phyloP scores from a whole-genome alignment of 2,329 filamentous ascomycete species.

The Hysterium pulicare region DNA sequence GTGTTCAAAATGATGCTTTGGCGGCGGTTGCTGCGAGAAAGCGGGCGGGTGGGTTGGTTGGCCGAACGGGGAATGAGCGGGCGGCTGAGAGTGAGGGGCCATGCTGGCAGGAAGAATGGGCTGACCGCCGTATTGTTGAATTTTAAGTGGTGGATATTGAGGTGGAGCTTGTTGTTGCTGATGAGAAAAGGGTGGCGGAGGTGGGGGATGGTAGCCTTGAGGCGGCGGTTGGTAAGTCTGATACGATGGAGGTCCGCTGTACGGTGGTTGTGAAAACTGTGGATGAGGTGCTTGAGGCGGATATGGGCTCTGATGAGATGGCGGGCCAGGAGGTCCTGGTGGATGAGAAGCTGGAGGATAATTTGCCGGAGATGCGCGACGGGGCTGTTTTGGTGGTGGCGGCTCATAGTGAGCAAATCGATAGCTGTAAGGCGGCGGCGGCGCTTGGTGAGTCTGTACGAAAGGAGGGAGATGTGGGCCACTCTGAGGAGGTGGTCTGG shows the following conservation, averaged over 20 bases:
- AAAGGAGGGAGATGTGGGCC: slow-evolving; percentile 3
- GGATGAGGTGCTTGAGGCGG: slow-evolving; percentile 46
- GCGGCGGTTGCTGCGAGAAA: slow-evolving; percentile 13
- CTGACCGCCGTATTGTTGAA: slow-evolving; percentile 39
- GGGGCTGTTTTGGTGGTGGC: neutral
- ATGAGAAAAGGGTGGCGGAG: slow-evolving; percentile 26
- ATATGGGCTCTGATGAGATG: slow-evolving; percentile 32
- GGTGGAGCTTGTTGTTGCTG: slow-evolving; percentile 7
- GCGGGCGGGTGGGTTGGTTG: slow-evolving; percentile 2
- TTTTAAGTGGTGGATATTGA: slow-evolving; percentile 31
- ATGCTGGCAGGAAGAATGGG: slow-evolving; percentile 39
- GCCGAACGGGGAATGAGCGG: neutral
- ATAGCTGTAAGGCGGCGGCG: slow-evolving; percentile 1
- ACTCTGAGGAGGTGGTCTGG: slow-evolving; percentile 1
- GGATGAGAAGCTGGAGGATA: neutral
- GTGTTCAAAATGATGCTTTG: slow-evolving; percentile 10
- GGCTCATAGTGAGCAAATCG: slow-evolving; percentile 2
- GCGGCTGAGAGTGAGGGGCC: slow-evolving; percentile 23
- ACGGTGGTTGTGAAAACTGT: slow-evolving; percentile 52
- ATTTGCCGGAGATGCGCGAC: neutral
- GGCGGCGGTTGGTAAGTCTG: slow-evolving; percentile 18
- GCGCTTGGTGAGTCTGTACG: neutral
- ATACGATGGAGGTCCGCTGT: slow-evolving; percentile 19
- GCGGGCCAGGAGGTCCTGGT: neutral
- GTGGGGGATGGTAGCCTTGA: slow-evolving; percentile 31